Evolutionary conservation across 2,329 filamentous ascomycete genomes (phyloP), one percentile per base, ranked within the genome.

Genomic region (Chrysoporthe austroafricana): DNA sequence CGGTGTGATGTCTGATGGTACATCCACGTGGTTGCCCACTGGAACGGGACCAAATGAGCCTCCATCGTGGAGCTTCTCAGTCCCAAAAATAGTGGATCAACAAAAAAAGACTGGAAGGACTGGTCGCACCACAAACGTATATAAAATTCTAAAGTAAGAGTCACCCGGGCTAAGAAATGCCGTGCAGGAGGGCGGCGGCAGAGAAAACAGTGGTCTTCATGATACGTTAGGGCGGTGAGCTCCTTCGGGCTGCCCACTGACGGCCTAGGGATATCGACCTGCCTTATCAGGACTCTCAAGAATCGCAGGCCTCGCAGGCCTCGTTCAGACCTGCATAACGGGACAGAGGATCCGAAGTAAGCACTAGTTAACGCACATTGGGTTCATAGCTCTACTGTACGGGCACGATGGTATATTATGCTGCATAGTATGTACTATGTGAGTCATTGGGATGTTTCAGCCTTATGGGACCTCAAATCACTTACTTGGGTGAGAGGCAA

Each of bases 1-100:
- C 42, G 57, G 1, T 42, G 7, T 2, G 9, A 59, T n/a, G 32
- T 36, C 42, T 34, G 62, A 13, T 62, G 62, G 44, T 48, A 11
- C 39, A 68, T n/a, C 50, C 66, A 65, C 2, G n/a, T 34, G 42
- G 62, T 44, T 16, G 16, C 44, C 62, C 63, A 65, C 18, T 43
- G 46, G 39, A 60, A 26, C n/a, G 59, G 57, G 42, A 61, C 60
- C 14, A 62, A 42, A 34, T n/a, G 34, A 52, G 34, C 56, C 57
- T 68, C 66, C 46, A 59, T 64, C 42, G 56, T 64, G 66, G 3
- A 48, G 48, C 34, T n/a, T 18, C 54, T 57, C 54, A 36, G 16
- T n/a, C 54, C 39, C 34, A n/a, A 8, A 57, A 39, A 39, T 36
- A 4, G 54, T 16, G 16, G 34, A n/a, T 9, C 11, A 39, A 18